Evolutionary conservation across 2,329 filamentous ascomycete genomes (phyloP).

Genomic region (Nemania sp.): DNA sequence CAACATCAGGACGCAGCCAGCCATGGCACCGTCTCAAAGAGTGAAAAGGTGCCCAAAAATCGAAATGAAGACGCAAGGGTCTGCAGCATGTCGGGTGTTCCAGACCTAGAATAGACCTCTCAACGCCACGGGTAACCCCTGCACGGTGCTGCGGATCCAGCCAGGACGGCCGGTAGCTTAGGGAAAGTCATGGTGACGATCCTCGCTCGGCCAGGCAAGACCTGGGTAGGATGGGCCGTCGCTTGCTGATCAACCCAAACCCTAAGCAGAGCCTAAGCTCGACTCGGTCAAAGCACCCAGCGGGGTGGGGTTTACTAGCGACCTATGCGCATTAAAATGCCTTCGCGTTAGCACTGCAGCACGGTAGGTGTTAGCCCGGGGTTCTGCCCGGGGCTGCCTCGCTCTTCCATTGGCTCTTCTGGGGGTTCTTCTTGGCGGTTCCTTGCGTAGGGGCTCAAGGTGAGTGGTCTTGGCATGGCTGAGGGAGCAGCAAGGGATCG

Average conservation of each 20-base stretch:
- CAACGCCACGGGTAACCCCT: constrained; percentile 9
- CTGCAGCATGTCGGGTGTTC: constrained; percentile 25
- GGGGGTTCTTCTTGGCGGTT: neutral
- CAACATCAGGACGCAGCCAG: neutral
- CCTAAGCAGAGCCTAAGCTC: constrained; percentile 2
- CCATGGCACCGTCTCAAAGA: constrained; percentile 10
- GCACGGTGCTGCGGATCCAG: constrained; percentile 13
- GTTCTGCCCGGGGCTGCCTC: too few species aligned
- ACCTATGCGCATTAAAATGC: constrained; percentile 4
- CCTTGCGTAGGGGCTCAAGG: neutral
- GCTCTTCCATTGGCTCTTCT: too few species aligned
- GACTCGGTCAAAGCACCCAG: constrained; percentile 3
- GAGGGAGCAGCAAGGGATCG: constrained; percentile 10
- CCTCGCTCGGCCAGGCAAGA: constrained; percentile 18
- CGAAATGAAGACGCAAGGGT: constrained; percentile 25
- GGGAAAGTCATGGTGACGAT: constrained; percentile 21
- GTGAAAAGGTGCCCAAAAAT: constrained; percentile 10
- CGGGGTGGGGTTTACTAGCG: constrained; percentile 8
- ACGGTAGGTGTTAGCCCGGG: too few species aligned
- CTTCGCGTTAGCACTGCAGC: constrained; percentile 1
- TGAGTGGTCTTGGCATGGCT: constrained; percentile 12
- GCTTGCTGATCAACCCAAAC: constrained; percentile 11
- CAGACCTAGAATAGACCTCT: constrained; percentile 21
- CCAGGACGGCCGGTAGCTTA: constrained; percentile 16
- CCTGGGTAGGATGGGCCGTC: constrained; percentile 4